A percentile compares a stretch with the other conserved stretches of the same genome.
Conservation (phyloP, 768 basidiomycete genomes). For the Podaxis sp. region DNA sequence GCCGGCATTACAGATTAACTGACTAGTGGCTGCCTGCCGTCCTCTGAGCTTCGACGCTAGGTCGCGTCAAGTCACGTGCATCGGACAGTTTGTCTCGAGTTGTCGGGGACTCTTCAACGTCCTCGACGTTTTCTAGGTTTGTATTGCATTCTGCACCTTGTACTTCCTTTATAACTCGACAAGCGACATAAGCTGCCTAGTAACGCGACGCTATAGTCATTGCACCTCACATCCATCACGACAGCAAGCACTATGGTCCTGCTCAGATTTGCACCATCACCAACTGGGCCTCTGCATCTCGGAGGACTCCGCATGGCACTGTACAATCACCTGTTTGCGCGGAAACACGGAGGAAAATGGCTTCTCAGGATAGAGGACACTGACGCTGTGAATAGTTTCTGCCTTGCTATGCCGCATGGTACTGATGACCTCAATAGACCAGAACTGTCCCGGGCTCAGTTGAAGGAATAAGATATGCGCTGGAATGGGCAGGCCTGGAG, state of each 20-base stretch:
- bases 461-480: conserved; percentile 67
- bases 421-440: conserved; percentile 39
- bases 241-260: conserved; percentile 39
- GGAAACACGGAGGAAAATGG: conserved; percentile 83
- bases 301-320: conserved; percentile 93
- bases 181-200: background rate
- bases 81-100: no score
- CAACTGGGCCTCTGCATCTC: conserved; percentile 90
- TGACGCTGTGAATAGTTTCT: conserved; percentile 59
- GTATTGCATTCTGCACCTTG: background rate
- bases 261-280: conserved; percentile 94
- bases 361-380: conserved; percentile 94
- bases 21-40: background rate
- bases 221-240: background rate
- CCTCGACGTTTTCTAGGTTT: background rate
- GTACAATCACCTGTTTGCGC: conserved; percentile 86
- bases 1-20: background rate
- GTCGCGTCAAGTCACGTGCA: background rate
- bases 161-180: background rate
- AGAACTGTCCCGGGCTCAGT: conserved; percentile 82
- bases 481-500: conserved; percentile 88
- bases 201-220: background rate
- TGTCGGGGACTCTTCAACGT: background rate
- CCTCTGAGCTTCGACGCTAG: background rate
- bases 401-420: background rate